A percentile compares a stretch with the other conserved stretches of the same genome.
Evolutionary conservation across 2,329 filamentous ascomycete species (phyloP).

Genomic region (Fusarium hainanense): DNA sequence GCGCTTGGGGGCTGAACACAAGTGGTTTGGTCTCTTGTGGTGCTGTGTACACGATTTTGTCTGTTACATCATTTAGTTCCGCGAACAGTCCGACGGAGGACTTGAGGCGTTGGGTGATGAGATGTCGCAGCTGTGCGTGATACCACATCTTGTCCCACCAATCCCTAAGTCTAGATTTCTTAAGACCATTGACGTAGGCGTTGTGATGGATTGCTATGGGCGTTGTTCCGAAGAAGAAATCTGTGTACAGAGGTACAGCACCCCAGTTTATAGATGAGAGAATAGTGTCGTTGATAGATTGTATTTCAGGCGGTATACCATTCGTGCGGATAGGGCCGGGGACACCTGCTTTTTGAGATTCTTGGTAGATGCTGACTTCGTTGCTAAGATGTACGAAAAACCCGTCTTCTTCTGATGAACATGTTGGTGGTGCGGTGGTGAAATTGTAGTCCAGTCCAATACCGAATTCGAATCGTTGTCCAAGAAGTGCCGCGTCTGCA

Average conservation of each 20-base stretch:
- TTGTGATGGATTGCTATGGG: conserved; percentile 54
- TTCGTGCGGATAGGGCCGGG: conserved; percentile 45
- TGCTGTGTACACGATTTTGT: conserved; percentile 42
- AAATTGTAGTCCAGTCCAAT: conserved; percentile 55
- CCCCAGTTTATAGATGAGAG: conserved; percentile 46
- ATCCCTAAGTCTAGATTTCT: conserved; percentile 47
- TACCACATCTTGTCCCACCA: conserved; percentile 55
- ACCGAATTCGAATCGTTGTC: conserved; percentile 52
- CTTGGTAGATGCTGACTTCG: conserved; percentile 30
- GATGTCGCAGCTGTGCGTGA: conserved; percentile 47
- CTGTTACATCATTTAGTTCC: not conserved
- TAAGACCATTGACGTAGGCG: conserved; percentile 50
- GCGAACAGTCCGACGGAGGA: conserved; percentile 28
- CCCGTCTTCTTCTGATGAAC: conserved; percentile 53
- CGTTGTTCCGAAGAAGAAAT: conserved; percentile 52
- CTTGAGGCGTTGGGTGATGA: conserved; percentile 45
- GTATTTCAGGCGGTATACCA: conserved; percentile 46
- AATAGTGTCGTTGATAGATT: conserved; percentile 15
- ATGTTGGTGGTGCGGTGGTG: conserved; percentile 51
- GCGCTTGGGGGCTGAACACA: conserved; percentile 42
- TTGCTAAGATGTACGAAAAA: conserved; percentile 49
- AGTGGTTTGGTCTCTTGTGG: conserved; percentile 29
- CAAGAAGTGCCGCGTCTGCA: conserved; percentile 45
- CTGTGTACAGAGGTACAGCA: conserved; percentile 51
- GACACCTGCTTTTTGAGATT: conserved; percentile 49